Evolutionary conservation across 2,329 filamentous ascomycete genomes (phyloP), one percentile per base, ranked within the genome.

Genomic region (Amauroascus niger): DNA sequence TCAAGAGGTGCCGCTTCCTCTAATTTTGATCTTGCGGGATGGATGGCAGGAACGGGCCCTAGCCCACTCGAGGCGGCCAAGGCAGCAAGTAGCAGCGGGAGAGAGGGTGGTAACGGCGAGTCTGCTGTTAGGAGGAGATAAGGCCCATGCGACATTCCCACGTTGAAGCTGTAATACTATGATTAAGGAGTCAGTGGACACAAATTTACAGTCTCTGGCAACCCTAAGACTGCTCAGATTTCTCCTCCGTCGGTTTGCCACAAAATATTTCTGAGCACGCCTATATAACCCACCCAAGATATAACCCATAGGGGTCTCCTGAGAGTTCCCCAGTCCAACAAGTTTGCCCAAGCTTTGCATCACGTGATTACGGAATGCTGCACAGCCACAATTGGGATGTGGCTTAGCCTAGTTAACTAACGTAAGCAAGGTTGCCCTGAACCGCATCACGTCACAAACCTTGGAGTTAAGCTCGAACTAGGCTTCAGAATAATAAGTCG

Each of bases 1-100:
- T 40, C 50, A 8, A 54, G 48, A 9, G 13, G 56, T 6, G 73
- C 71, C 39, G 69, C 74, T 46, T 65, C 82, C 16, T 79, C 80
- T 60, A 82, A 80, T 52, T 86, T 86, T 59, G 82, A 86, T 68
- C 74, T 85, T 49, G 83, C 83, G 2, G 77, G 80, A 5, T 86
- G 81, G 78, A 78, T 86, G 76, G 82, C 83, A 16, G 83, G 82
- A 8, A 67, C 72, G n/a, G 60, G 65, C 35, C 59, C 67, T 20
- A 62, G 62, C 11, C 63, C 62, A 16, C 60, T 61, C 33, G 64
- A 57, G 20, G 32, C 70, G 32, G 66, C 69, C 51, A 62, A 65
- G 48, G 63, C 65, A 48, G 60, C 63, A 43, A 60, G 22, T 16
- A 43, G 6, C 26, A 47, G 32, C 18, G 51, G 13, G 13, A 40